These are phyloP conservation scores for Scheffersomyces parashehatae DNA, from an alignment of 1,139 yeast genomes.

Conservation along the genomic window DNA sequence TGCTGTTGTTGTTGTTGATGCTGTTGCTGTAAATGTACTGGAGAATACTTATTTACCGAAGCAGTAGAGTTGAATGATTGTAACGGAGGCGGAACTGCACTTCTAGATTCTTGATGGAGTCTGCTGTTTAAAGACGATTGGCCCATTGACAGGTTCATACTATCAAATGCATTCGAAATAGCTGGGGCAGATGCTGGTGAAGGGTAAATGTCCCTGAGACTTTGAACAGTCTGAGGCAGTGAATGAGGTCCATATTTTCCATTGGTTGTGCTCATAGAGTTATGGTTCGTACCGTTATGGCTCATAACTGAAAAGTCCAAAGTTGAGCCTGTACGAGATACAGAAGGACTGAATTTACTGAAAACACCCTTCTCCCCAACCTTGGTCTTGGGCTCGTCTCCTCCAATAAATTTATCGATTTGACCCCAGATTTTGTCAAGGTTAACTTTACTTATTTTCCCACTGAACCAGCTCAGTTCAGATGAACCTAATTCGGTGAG, in stretches of 20 bases:
- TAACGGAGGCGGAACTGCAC: slow-evolving; percentile 12
- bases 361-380: slow-evolving; percentile 58
- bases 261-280: too few species aligned
- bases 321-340: slow-evolving; percentile 55
- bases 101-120: neutral
- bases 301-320: slow-evolving; percentile 36
- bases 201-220: too few species aligned
- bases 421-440: slow-evolving; percentile 88
- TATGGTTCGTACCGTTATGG: too few species aligned
- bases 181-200: slow-evolving; percentile 6
- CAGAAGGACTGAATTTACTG: slow-evolving; percentile 69
- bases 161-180: slow-evolving; percentile 5
- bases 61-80: slow-evolving; percentile 14
- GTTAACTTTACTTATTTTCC: slow-evolving; percentile 70
- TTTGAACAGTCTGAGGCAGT: too few species aligned
- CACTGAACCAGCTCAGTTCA: slow-evolving; percentile 60
- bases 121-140: too few species aligned
- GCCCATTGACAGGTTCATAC: neutral
- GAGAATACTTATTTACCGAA: slow-evolving; percentile 20
- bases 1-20: slow-evolving; percentile 2
- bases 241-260: too few species aligned
- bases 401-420: slow-evolving; percentile 87
- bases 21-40: slow-evolving; percentile 3
- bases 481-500: slow-evolving; percentile 42
- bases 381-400: slow-evolving; percentile 58